These are phyloP conservation scores for Penicillium fimorum DNA, from an alignment of 495 filamentous ascomycete species.

Conservation along the genomic window DNA sequence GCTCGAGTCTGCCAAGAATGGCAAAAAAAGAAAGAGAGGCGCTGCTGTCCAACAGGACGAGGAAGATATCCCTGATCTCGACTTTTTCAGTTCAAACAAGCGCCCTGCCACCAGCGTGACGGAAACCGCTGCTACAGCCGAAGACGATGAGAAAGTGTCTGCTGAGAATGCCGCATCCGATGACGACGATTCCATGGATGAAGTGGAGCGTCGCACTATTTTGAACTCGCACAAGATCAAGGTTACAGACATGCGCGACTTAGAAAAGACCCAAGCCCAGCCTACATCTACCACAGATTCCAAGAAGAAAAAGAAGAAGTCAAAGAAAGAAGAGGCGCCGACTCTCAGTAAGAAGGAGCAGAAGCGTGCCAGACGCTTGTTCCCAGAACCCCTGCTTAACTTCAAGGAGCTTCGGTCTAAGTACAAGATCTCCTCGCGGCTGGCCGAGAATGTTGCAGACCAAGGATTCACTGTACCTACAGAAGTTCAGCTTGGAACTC, in stretches of 20 bases:
- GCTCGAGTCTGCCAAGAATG: slow-evolving; percentile 33
- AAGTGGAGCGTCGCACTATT: slow-evolving; percentile 70
- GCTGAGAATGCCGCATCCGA: slow-evolving; percentile 28
- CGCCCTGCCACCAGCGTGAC: slow-evolving; percentile 20
- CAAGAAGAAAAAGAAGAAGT: slow-evolving; percentile 53
- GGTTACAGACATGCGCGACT: slow-evolving; percentile 64
- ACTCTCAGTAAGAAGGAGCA: slow-evolving; percentile 52
- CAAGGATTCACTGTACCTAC: slow-evolving; percentile 87
- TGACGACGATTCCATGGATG: slow-evolving; percentile 40
- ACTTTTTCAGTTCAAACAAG: slow-evolving; percentile 41
- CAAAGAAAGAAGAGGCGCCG: slow-evolving; percentile 39
- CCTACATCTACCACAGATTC: slow-evolving; percentile 45
- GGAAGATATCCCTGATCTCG: slow-evolving; percentile 32
- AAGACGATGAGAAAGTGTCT: slow-evolving; percentile 20
- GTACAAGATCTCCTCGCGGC: slow-evolving; percentile 66
- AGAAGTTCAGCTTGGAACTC: slow-evolving; percentile 84
- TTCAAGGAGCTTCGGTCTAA: slow-evolving; percentile 68
- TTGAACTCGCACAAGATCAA: slow-evolving; percentile 84
- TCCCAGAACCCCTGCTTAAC: slow-evolving; percentile 71
- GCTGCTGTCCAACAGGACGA: slow-evolving; percentile 22
- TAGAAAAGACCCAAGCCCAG: slow-evolving; percentile 36
- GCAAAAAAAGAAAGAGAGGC: slow-evolving; percentile 43
- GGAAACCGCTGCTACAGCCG: slow-evolving; percentile 15
- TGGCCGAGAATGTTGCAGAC: slow-evolving; percentile 74
- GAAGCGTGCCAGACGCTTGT: slow-evolving; percentile 55